Base-by-base conservation (phyloP, 2,329 filamentous ascomycete genomes). In the Fusarium burgessii region DNA sequence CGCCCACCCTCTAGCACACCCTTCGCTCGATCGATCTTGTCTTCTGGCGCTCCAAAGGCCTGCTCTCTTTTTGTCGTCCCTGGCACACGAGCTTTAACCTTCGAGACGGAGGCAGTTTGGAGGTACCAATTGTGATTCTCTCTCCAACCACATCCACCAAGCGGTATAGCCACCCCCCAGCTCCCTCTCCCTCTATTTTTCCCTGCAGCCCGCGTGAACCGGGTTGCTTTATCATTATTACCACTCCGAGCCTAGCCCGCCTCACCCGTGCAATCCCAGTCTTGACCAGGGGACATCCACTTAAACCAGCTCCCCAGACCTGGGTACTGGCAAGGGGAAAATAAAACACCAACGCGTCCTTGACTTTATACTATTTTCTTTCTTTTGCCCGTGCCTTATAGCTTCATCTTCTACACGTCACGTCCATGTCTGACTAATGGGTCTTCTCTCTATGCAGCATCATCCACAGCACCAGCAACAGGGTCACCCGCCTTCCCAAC, bases 381-480 rank as follows among this genome's bases (percentile, higher is more conserved):
- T 76, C 70, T 71, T 76, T 68, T 70, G 62, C 64, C 51, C 61
- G 72, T 70, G 77, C 76, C 64, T 71, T 42, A 49, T 77, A 81
- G 68, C 80, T 76, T 79, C 74, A 72, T 77, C 77, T 74, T 78
- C 60, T 45, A 62, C 47, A 69, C 59, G 69, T 69, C 64, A 72
- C 64, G 78, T 80, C 77, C 75, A 80, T 77, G 77, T 76, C 74
- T 80, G 80, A 88, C 87, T 89, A 87, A 89, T 87, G 84, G 83
- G 85, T 83, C 81, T 87, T 82, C 85, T 85, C 83, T 86, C 84
- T 85, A 87, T 88, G 87, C 89, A 93, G 91, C 91, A 93, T 88
- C 91, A 92, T 85, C 87, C 90, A 84, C 90, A 92, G 85, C 89
- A 91, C 81, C 84, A 89, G 80, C 89, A 90, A 83, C 90, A 92